Conservation (phyloP, 352 stramenopile genomes). For the Phytopythium delawarense region DNA sequence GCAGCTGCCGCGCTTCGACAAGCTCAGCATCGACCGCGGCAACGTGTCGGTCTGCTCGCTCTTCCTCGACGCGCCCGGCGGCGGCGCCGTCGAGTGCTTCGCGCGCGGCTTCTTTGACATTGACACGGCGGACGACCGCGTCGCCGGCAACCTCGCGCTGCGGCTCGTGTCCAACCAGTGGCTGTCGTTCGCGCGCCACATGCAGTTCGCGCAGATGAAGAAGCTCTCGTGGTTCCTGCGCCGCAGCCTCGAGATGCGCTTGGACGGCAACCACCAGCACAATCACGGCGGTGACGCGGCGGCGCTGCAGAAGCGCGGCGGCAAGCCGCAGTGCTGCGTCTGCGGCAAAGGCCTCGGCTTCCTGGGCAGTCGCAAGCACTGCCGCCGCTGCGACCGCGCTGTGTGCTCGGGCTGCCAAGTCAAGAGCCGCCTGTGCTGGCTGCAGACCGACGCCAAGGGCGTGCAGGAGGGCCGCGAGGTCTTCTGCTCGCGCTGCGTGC, state of each 20-base stretch:
- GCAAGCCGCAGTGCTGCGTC: slow-evolving; percentile 16
- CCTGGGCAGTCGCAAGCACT: slow-evolving; percentile 23
- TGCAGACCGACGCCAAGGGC: slow-evolving; percentile 21
- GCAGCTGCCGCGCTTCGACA: slow-evolving; percentile 33
- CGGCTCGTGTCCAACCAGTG: slow-evolving; percentile 25
- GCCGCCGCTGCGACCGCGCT: slow-evolving; percentile 25
- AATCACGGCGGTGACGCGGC: not conserved
- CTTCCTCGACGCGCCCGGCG: slow-evolving; percentile 30
- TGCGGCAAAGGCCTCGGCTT: slow-evolving; percentile 31
- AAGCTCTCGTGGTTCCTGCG: slow-evolving; percentile 41
- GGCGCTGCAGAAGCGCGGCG: slow-evolving; percentile 8
- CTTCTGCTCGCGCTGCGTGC: slow-evolving; percentile 29
- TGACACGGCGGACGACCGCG: slow-evolving; percentile 16
- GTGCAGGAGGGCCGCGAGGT: slow-evolving; percentile 24
- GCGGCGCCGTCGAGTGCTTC: slow-evolving; percentile 28
- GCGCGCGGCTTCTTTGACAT: slow-evolving; percentile 25
- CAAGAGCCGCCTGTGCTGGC: slow-evolving; percentile 28
- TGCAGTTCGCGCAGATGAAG: slow-evolving; percentile 43
- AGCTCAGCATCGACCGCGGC: slow-evolving; percentile 32
- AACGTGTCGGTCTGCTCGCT: slow-evolving; percentile 40
- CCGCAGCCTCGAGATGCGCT: slow-evolving; percentile 10
- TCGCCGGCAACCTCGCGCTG: slow-evolving; percentile 22
- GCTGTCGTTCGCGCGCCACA: slow-evolving; percentile 30
- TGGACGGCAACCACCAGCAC: slow-evolving; percentile 7
- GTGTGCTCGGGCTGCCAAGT: slow-evolving; percentile 28